Conservation (phyloP, 371 early-diverging fungal species). For the Mucor plumbeus region DNA sequence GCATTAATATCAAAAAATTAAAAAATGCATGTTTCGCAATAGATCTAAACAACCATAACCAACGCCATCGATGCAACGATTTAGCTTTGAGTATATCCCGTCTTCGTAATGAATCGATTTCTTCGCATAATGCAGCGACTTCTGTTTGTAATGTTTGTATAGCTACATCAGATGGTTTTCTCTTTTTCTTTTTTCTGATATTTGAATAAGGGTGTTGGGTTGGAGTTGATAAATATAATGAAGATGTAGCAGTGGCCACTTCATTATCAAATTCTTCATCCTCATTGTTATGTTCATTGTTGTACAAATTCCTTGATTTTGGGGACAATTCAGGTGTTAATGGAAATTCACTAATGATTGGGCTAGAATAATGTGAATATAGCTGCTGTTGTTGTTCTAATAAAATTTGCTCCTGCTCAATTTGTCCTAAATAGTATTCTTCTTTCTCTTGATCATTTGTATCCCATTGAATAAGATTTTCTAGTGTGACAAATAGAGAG, state of each 20-base stretch:
- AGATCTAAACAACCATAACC: slow-evolving; percentile 17
- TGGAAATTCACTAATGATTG: slow-evolving; percentile 1
- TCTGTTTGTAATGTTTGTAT: slow-evolving; percentile 43
- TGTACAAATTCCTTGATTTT: slow-evolving; percentile 4
- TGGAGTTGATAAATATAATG: slow-evolving; percentile 28
- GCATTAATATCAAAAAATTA: slow-evolving; percentile 36
- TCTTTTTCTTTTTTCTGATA: neutral
- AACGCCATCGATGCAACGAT: slow-evolving; percentile 17
- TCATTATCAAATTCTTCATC: slow-evolving; percentile 35
- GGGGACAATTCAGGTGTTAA: slow-evolving; percentile 6
- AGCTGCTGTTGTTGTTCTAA: neutral
- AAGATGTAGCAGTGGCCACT: slow-evolving; percentile 43
- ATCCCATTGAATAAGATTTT: slow-evolving; percentile 14
- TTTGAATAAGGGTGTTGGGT: slow-evolving; percentile 12
- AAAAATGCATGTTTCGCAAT: slow-evolving; percentile 36
- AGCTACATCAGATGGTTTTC: slow-evolving; percentile 22
- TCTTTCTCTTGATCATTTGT: slow-evolving; percentile 20
- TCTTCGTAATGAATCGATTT: slow-evolving; percentile 38
- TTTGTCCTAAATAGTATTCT: slow-evolving; percentile 23
- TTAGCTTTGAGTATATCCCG: slow-evolving; percentile 1
- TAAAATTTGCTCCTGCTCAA: neutral
- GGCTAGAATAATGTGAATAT: slow-evolving; percentile 2
- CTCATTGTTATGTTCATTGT: neutral
- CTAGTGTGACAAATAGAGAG: slow-evolving; percentile 5
- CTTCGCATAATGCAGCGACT: slow-evolving; percentile 27